A percentile compares a stretch with the other conserved stretches of the same genome.
Evolutionary conservation across 345 rosid genomes (phyloP).

Genomic region (Linum trigynum): DNA sequence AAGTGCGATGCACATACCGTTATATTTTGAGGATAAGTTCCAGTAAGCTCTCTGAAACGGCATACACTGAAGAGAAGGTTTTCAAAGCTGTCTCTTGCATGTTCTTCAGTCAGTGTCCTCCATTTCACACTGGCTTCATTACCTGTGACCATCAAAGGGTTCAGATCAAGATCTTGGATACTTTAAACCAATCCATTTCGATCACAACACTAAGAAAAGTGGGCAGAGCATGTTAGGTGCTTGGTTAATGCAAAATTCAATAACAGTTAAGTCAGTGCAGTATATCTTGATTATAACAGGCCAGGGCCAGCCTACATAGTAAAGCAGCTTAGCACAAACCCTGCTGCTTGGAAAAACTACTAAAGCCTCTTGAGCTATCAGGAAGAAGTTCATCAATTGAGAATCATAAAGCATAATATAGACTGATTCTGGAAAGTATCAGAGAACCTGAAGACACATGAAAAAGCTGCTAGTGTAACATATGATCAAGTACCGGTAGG

Average conservation of each 20-base stretch:
- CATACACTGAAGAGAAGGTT: conserved; percentile 88
- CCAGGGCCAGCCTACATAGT: neutral
- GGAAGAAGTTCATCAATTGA: neutral
- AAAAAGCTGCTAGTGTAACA: neutral
- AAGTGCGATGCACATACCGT: conserved; percentile 46
- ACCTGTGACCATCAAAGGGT: conserved; percentile 34
- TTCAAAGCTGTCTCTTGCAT: conserved; percentile 97
- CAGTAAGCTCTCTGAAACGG: conserved; percentile 90
- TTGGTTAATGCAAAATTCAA: too few relatives aligned
- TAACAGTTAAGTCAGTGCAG: too few relatives aligned
- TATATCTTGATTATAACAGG: too few relatives aligned
- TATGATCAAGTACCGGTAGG: neutral
- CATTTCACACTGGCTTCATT: conserved; percentile 57
- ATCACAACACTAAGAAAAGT: too few relatives aligned
- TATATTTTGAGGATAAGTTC: conserved; percentile 73
- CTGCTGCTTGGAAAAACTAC: neutral
- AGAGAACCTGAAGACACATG: neutral
- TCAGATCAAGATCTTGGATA: neutral
- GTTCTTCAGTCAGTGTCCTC: conserved; percentile 90
- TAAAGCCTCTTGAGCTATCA: too few relatives aligned
- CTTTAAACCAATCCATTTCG: neutral
- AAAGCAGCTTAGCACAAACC: neutral
- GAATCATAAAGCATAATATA: too few relatives aligned
- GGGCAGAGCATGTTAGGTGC: too few relatives aligned
- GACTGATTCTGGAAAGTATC: neutral